Evolutionary conservation across 1,284 basidiomycete genomes (phyloP).

Genomic region (Irpex sp.): DNA sequence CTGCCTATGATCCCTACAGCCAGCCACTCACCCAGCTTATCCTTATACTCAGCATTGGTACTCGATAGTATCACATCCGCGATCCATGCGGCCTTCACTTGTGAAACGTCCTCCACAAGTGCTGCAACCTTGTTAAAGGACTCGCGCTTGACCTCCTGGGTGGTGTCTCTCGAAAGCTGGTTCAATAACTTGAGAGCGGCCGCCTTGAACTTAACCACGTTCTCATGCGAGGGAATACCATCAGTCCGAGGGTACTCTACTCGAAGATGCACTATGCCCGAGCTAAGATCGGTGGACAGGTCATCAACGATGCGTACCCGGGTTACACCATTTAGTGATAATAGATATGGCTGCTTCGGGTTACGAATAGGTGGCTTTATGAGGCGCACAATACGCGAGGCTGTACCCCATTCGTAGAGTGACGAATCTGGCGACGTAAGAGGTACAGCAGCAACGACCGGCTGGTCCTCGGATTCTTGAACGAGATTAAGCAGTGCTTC

Average conservation of each 20-base stretch:
- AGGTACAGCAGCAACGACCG: constrained; percentile 65
- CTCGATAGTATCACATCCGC: constrained; percentile 69
- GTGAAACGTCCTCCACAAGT: constrained; percentile 62
- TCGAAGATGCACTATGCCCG: constrained; percentile 33
- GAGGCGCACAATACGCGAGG: constrained; percentile 60
- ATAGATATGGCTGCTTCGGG: constrained; percentile 40
- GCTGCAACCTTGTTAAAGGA: constrained; percentile 60
- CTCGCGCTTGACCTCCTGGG: constrained; percentile 52
- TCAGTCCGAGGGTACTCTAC: constrained; percentile 48
- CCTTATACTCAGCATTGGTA: constrained; percentile 59
- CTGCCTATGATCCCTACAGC: neutral
- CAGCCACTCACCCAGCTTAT: constrained; percentile 59
- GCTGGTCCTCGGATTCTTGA: constrained; percentile 57
- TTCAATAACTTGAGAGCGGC: constrained; percentile 64
- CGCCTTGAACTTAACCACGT: constrained; percentile 61
- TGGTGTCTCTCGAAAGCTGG: constrained; percentile 57
- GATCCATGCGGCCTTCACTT: constrained; percentile 62
- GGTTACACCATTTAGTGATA: constrained; percentile 63
- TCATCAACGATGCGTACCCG: constrained; percentile 43
- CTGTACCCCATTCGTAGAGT: constrained; percentile 38
- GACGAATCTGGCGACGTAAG: constrained; percentile 29
- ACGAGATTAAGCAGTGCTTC: constrained; percentile 58
- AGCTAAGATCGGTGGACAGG: constrained; percentile 23
- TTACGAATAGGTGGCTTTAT: constrained; percentile 44
- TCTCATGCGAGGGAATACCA: constrained; percentile 47